Evolutionary conservation across 1,284 basidiomycete species (phyloP).

Genomic region (Bondarzewia mesenterica): DNA sequence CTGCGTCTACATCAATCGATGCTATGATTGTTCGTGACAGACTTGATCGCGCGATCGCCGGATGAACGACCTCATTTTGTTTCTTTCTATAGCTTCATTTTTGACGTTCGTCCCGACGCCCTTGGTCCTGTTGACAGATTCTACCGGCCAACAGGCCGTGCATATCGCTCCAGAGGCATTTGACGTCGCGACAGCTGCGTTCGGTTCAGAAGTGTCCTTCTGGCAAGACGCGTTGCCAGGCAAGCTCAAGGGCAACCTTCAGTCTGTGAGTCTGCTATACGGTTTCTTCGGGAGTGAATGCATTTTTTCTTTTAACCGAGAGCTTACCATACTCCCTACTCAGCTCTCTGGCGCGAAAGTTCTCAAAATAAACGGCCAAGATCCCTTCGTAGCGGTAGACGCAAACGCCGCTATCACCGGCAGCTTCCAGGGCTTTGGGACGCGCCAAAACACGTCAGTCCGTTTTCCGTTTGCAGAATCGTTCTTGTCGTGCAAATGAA

Average conservation of each 20-base stretch:
- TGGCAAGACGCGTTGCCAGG: conserved; percentile 49
- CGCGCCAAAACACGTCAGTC: conserved; percentile 36
- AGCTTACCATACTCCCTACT: conserved; percentile 1
- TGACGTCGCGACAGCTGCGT: conserved; percentile 41
- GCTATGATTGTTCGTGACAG: conserved; percentile 41
- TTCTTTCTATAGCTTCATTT: conserved; percentile 28
- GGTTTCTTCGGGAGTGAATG: neutral
- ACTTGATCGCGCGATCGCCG: neutral
- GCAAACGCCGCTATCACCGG: conserved; percentile 39
- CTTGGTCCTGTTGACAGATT: conserved; percentile 40
- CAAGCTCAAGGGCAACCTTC: conserved; percentile 37
- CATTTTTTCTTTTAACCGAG: neutral
- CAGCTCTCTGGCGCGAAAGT: conserved; percentile 51
- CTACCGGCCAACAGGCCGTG: conserved; percentile 36
- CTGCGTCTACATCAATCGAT: conserved; percentile 45
- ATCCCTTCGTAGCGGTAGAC: conserved; percentile 47
- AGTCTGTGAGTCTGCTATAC: conserved; percentile 27
- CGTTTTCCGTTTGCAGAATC: neutral
- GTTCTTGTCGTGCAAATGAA: neutral
- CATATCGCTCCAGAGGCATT: conserved; percentile 55
- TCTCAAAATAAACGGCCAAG: conserved; percentile 41
- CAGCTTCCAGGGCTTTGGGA: conserved; percentile 35
- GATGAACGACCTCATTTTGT: neutral
- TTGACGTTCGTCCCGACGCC: conserved; percentile 47
- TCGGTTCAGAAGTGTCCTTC: conserved; percentile 41